Evolutionary conservation across 2,329 filamentous ascomycete genomes (phyloP).

Genomic region (Fusarium incarnatum): DNA sequence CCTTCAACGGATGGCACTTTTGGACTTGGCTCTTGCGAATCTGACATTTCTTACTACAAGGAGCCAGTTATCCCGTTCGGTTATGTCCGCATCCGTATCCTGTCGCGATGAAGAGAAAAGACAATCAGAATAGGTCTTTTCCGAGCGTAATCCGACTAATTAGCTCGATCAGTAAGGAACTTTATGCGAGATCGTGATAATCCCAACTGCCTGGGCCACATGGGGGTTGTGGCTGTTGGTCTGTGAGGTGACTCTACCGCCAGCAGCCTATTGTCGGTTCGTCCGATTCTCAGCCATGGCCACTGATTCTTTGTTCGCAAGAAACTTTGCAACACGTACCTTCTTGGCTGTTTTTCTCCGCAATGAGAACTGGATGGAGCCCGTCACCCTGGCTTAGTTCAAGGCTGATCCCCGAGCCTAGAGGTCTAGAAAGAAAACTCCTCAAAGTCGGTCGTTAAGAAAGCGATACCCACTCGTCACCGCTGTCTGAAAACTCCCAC

Average conservation of each 20-base stretch:
- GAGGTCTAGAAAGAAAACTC: conserved; percentile 8
- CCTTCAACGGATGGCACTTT: conserved; percentile 31
- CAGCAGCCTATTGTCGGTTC: conserved; percentile 28
- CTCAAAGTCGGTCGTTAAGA: conserved; percentile 31
- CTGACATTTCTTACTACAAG: conserved; percentile 26
- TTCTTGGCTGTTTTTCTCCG: background rate
- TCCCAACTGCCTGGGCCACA: conserved; percentile 7
- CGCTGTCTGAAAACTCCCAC: conserved; percentile 3
- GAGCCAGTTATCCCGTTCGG: conserved; percentile 12
- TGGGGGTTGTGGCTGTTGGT: conserved; percentile 14
- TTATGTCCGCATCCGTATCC: conserved; percentile 21
- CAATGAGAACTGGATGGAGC: background rate
- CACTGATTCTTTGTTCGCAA: conserved; percentile 14
- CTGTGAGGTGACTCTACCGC: conserved; percentile 13
- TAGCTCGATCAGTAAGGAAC: conserved; percentile 1
- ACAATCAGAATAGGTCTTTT: background rate
- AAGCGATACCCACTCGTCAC: conserved; percentile 23
- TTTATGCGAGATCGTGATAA: conserved; percentile 21
- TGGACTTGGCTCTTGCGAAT: conserved; percentile 18
- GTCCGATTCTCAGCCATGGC: conserved; percentile 13
- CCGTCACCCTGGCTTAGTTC: conserved; percentile 16
- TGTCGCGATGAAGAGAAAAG: background rate
- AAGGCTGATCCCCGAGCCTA: conserved; percentile 9
- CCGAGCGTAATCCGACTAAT: conserved; percentile 5
- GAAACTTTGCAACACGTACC: background rate